Evolutionary conservation across 805 yeast genomes (phyloP).

Genomic region (Candida odintsovae): DNA sequence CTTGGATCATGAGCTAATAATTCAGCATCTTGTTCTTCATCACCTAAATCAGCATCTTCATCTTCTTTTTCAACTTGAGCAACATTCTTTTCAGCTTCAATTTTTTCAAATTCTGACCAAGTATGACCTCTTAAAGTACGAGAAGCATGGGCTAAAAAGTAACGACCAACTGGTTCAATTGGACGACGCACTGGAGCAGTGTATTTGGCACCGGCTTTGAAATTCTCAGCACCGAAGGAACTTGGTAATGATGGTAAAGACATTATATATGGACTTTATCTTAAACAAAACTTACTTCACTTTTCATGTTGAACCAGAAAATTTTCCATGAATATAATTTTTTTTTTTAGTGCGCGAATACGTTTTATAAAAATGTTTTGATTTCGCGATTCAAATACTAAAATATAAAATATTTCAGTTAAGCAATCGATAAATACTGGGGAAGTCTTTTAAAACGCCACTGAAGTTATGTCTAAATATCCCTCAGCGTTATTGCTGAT

Average conservation of each 20-base stretch:
- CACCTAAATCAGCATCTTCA: constrained; percentile 56
- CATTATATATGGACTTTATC: constrained; percentile 25
- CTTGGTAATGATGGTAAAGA: constrained; percentile 51
- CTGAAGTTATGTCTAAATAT: constrained; percentile 4
- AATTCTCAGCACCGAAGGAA: constrained; percentile 42
- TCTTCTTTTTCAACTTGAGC: constrained; percentile 52
- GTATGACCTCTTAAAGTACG: constrained; percentile 95
- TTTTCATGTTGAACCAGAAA: too few species aligned
- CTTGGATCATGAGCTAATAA: constrained; percentile 88
- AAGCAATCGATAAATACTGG: too few species aligned
- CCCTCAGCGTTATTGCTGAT: constrained; percentile 18
- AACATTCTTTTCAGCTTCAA: constrained; percentile 88
- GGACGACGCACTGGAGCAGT: constrained; percentile 68
- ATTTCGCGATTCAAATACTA: too few species aligned
- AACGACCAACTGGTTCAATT: constrained; percentile 95
- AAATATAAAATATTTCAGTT: too few species aligned
- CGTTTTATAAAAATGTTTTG: too few species aligned
- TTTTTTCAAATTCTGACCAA: constrained; percentile 94
- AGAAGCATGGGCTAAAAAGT: constrained; percentile 92
- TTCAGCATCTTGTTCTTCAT: constrained; percentile 62
- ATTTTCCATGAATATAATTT: too few species aligned
- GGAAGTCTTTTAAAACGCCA: too few species aligned
- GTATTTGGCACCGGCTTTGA: constrained; percentile 44
- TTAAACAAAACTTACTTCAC: too few species aligned
- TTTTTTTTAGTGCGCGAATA: too few species aligned